Base-by-base conservation (phyloP, 2,329 filamentous ascomycete genomes). In the Phaeophleospora eucalypticola region DNA sequence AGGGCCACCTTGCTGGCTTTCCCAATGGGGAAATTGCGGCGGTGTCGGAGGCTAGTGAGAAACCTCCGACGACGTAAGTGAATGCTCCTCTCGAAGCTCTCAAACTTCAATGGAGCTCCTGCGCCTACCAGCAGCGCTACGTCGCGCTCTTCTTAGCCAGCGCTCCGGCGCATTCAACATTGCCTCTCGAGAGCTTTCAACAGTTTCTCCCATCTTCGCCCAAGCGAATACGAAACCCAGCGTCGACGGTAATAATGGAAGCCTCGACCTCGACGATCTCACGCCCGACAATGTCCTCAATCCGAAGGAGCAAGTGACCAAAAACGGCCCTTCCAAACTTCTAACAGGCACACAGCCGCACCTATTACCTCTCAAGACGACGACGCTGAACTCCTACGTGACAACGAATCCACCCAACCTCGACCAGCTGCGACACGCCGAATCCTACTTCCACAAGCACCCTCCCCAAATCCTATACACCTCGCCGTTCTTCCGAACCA, bases 381-480 rank as follows among this genome's bases (percentile, higher is more conserved):
- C 52, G 19, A 62, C 58, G 8, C 54, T 68, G 4, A 65, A 68
- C 50, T 47, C 49, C 43, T 69, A 69, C 59, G 48, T 51, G 12
- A 48, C 58, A 39, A 58, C 59, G 16, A 15, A 48, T 7, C 59
- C 66, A 1, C 67, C 69, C 10, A 59, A 47, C 4, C 14, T 65
- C 1, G 0, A 64, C 53, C 52, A 78, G 61, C 65, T 71, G 39
- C 51, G 59, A 14, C 65, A 68, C 45, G 71, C 74, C 27, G 60
- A 62, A 47, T 51, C 56, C 36, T 77, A 72, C 63, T 78, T 78
- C 65, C 61, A 60, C 32, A 61, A 63, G 35, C 69, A 75, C 40
- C 71, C 71, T 0, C 79, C 75, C 4, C 62, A 67, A n/a, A 75
- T 82, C 53, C 70, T 84, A 46, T 84, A 78, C 73, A 80, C 77